A percentile compares a stretch with the other conserved stretches of the same genome.
phyloP scores from a whole-genome alignment of 1,284 basidiomycete species.

The Puccinia polysora region DNA sequence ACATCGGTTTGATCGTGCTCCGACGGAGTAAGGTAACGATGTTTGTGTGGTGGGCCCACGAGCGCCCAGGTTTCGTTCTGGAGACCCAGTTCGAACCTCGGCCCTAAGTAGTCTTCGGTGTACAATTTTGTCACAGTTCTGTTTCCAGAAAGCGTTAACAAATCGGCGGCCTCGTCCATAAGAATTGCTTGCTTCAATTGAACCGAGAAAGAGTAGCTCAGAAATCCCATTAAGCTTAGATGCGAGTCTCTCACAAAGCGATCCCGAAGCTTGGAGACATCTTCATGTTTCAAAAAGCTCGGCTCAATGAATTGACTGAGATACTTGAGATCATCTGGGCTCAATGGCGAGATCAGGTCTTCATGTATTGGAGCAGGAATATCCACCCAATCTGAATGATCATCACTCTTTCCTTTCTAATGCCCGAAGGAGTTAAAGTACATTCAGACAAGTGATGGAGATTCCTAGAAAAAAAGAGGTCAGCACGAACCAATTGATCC shows the following conservation, averaged over 20 bases:
- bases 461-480: background rate
- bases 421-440: background rate
- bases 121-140: constrained; percentile 17
- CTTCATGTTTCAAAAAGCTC: constrained; percentile 76
- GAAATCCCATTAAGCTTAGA: constrained; percentile 82
- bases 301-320: constrained; percentile 71
- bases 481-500: constrained; percentile 40
- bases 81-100: constrained; percentile 35
- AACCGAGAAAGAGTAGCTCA: constrained; percentile 64
- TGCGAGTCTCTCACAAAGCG: constrained; percentile 85
- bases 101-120: background rate
- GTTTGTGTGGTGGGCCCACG: constrained; percentile 86
- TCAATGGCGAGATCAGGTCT: background rate
- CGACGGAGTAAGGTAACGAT: constrained; percentile 66
- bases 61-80: constrained; percentile 63
- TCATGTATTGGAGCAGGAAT: background rate
- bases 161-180: constrained; percentile 66
- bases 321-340: constrained; percentile 47
- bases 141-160: constrained; percentile 55
- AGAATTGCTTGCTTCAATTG: constrained; percentile 66
- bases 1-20: constrained; percentile 25
- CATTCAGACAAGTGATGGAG: background rate
- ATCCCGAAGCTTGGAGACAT: constrained; percentile 71
- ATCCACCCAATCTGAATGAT: constrained; percentile 21
- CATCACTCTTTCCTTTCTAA: constrained; percentile 30